Base-by-base conservation (phyloP, 169 alveolate species). In the Plasmodium adleri region DNA sequence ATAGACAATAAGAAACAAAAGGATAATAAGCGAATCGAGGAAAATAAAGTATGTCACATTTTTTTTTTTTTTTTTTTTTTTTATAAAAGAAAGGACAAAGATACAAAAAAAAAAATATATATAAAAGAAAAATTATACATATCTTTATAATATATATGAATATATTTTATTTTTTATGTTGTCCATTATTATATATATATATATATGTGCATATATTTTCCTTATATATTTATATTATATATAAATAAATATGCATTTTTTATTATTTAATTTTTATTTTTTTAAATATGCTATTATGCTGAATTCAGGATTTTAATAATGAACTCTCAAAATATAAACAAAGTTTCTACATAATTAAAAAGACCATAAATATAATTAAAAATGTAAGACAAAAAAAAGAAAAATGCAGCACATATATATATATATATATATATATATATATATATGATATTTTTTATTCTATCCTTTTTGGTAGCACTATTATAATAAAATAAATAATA, bases 271-370 rank as follows among this genome's bases (percentile, higher is more conserved):
- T 47, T 28, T 64, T 4, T 28, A 28, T 28, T n/a, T 28, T 39
- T 28, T 26, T 24, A 13, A 28, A 12, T 66, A 26, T 66, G 26
- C 3, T 66, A 13, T 66, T 49, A 8, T 50, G 15, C 45, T 2
- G n/a, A 12, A 15, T 49, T 63, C 47, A 75, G 74, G 74, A 63
- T 32, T 8, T 17, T 26, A 59, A 74, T 58, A 54, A 80, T 54
- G 90, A 80, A 47, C 15, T 80, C 28, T 62, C 22, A 50, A 80
- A 80, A 67, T 80, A 80, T 80, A 80, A 80, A 13, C 78, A 67
- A 59, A 80, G 90, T 54, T 80, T 80, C 20, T 80, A 80, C 59
- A 66, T 80, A 80, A 80, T 80, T 63, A 64, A 58, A 72, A 80
- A 80, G 68, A 52, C 90, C 5, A 50, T 80, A 68, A 80, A 67